Conservation (phyloP, 768 basidiomycete species). For the Leccinum aurantiacum region DNA sequence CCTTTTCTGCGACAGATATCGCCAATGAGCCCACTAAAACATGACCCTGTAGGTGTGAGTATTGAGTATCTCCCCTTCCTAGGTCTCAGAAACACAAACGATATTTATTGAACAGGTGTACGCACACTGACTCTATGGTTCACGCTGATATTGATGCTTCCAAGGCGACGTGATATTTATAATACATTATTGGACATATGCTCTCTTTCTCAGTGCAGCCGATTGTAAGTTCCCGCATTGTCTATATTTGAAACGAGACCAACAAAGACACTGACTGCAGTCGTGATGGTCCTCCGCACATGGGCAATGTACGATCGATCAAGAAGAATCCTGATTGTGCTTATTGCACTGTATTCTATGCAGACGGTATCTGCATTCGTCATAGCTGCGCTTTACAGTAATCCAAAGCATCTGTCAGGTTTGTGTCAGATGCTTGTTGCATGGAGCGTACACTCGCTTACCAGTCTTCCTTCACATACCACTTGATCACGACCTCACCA, state of each 20-base stretch:
- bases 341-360: background rate
- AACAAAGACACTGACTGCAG: background rate
- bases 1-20: no score
- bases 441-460: background rate
- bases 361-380: background rate
- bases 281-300: conserved; percentile 1
- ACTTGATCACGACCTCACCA: no score
- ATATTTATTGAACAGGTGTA: background rate
- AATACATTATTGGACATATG: background rate
- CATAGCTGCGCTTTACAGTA: background rate
- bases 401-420: background rate
- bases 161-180: background rate
- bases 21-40: background rate
- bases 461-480: no score
- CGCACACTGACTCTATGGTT: background rate
- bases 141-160: background rate
- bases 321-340: background rate
- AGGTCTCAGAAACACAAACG: background rate
- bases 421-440: background rate
- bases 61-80: background rate
- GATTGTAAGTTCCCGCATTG: conserved; percentile 1
- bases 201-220: background rate
- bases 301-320: conserved; percentile 2
- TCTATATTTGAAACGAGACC: background rate
- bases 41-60: background rate